phyloP scores from a whole-genome alignment of 345 rosid genomes.

The Euphorbia peplus region DNA sequence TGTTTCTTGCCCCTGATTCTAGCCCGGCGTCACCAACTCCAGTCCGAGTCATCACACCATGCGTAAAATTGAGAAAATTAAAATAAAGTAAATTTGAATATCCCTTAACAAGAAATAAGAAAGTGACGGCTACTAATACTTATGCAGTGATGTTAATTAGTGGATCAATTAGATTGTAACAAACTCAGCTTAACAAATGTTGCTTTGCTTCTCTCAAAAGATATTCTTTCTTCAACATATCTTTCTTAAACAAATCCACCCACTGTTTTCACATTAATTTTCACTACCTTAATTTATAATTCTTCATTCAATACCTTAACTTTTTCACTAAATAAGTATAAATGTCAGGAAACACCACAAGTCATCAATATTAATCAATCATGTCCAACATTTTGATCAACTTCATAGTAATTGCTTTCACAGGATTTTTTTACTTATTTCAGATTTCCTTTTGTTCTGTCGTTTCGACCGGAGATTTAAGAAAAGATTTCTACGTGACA shows the following conservation, averaged over 20 bases:
- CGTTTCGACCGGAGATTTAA: slow-evolving; percentile 60
- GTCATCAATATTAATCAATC: slow-evolving; percentile 10
- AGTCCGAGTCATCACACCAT: too few species aligned
- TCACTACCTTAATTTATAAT: slow-evolving; percentile 10
- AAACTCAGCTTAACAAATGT: slow-evolving; percentile 5
- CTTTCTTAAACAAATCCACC: slow-evolving; percentile 21
- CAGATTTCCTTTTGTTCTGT: slow-evolving; percentile 45
- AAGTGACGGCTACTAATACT: too few species aligned
- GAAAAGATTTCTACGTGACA: slow-evolving; percentile 58
- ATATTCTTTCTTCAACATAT: slow-evolving; percentile 32
- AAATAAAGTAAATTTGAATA: too few species aligned
- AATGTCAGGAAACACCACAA: neutral
- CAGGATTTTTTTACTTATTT: slow-evolving; percentile 28
- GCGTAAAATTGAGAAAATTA: too few species aligned
- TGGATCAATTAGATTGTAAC: slow-evolving; percentile 5
- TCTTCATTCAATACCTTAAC: slow-evolving; percentile 22
- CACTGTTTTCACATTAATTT: neutral
- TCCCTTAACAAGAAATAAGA: too few species aligned
- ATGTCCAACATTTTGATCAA: slow-evolving; percentile 24
- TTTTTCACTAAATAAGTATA: slow-evolving; percentile 27
- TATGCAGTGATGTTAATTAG: too few species aligned
- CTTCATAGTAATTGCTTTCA: neutral
- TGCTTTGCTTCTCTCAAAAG: slow-evolving; percentile 43
- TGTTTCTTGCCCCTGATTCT: too few species aligned
- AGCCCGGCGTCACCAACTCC: too few species aligned